A percentile compares a stretch with the other conserved stretches of the same genome.
Evolutionary conservation across 2,329 filamentous ascomycete species (phyloP).

Genomic region (Colletotrichum godetiae): DNA sequence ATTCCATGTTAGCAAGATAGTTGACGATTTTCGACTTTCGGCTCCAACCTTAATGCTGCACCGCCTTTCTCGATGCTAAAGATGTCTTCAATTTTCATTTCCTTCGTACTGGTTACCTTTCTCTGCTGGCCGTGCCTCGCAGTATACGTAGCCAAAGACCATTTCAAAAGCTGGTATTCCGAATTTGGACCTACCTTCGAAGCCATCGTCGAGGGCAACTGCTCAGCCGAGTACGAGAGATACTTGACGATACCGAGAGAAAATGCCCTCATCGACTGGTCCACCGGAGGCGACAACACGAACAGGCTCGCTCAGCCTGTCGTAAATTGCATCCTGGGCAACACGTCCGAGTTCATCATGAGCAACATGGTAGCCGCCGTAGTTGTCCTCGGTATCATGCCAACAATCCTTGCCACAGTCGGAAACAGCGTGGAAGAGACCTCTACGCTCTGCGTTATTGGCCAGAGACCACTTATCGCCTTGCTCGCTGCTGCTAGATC

Average conservation of each 20-base stretch:
- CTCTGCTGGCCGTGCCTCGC: not conserved
- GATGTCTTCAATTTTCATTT: not conserved
- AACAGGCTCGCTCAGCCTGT: not conserved
- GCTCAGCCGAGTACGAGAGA: not conserved
- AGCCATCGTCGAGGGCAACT: not conserved
- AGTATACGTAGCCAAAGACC: not conserved
- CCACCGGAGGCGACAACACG: not conserved
- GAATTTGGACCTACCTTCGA: not conserved
- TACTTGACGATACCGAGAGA: not conserved
- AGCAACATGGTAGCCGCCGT: not conserved
- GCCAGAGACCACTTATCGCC: not conserved
- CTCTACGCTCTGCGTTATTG: not conserved
- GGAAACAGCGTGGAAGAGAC: not conserved
- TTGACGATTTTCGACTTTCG: not conserved
- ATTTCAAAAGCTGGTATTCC: not conserved
- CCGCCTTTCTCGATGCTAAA: not conserved
- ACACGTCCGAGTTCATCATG: not conserved
- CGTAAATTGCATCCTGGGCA: not conserved
- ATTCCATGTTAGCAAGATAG: not conserved
- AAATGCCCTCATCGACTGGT: not conserved
- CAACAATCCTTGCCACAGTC: not conserved
- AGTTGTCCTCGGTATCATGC: not conserved
- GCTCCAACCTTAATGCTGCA: not conserved
- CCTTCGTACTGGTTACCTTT: not conserved
- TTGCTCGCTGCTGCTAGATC: not conserved